Percentiles rank a stretch among this genome's conserved stretches.
phyloP scores from a whole-genome alignment of 1,139 yeast genomes.

The Debaryomycetaceae sp. region DNA sequence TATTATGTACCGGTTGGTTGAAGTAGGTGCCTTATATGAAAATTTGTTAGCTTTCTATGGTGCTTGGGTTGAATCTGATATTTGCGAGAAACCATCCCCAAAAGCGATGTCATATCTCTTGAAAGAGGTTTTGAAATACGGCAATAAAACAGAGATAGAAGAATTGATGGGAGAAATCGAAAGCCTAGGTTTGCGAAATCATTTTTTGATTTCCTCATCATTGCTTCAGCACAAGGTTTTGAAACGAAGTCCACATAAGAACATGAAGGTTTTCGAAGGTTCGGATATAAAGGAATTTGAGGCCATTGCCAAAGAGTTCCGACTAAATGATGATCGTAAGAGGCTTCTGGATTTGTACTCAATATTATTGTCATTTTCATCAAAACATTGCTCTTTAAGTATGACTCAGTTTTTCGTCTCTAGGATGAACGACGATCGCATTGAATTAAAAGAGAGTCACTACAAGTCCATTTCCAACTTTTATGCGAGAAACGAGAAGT shows the following conservation, averaged over 20 bases:
- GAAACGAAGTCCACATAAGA: conserved; percentile 21
- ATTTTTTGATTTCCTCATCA: conserved; percentile 22
- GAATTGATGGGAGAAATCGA: conserved; percentile 20
- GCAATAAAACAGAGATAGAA: conserved; percentile 24
- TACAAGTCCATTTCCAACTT: conserved; percentile 21
- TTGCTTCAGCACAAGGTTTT: conserved; percentile 25
- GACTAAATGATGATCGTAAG: conserved; percentile 7
- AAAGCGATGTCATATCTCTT: conserved; percentile 25
- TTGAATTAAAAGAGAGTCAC: conserved; percentile 14
- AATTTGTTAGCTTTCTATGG: conserved; percentile 22
- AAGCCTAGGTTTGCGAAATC: conserved; percentile 16
- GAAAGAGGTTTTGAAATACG: conserved; percentile 29
- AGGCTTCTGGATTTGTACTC: conserved; percentile 9
- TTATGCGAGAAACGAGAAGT: conserved; percentile 23
- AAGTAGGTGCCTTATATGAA: conserved; percentile 32
- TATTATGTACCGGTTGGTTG: conserved; percentile 22
- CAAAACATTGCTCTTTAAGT: conserved; percentile 15
- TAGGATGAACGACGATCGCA: conserved; percentile 21
- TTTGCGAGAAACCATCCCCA: conserved; percentile 23
- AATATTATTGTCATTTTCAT: conserved; percentile 12
- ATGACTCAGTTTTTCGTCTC: conserved; percentile 23
- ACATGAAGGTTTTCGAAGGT: conserved; percentile 21
- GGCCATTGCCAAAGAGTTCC: conserved; percentile 13
- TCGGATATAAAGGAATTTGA: conserved; percentile 23
- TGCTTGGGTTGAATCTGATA: conserved; percentile 26